Evolutionary conservation across 2,329 filamentous ascomycete genomes (phyloP), one percentile per base, ranked within the genome.

Genomic region (Bipolaris sorokiniana): DNA sequence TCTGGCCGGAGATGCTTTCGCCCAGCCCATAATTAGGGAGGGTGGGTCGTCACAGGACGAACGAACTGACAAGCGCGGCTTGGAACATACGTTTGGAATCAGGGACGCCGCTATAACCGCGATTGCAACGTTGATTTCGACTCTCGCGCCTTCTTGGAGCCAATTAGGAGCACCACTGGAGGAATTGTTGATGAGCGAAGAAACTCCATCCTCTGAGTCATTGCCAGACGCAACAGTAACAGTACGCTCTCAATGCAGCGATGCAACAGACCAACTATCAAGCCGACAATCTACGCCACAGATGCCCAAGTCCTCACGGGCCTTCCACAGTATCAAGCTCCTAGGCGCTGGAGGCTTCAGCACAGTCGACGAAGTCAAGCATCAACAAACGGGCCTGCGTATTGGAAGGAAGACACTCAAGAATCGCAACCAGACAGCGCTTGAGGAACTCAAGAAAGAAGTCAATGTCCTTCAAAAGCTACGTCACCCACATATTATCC

Each of bases 401-500:
- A 56, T 76, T 28, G 66, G 67, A 58, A 67, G 74, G 4, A 76
- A 76, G 68, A 76, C 74, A 48, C 71, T 76, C 34, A 76, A 75
- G 67, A 76, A 76, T 54, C 71, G 71, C 13, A 61, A 71, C 18
- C 64, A 56, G 18, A 69, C 68, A 5, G 73, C 71, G 3, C 56
- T 73, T 5, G 66, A 70, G 16, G 74, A 76, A 38, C 58, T 76
- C 7, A 69, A 64, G 58, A 73, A 75, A 59, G 75, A 76, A 58
- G 73, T 76, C 5, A 59, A 63, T 44, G 64, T 74, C 20, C 68
- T 77, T 2, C 71, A 76, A 62, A 75, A 76, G 54, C 70, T 77
- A 23, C 72, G 74, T 48, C 74, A 77, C 46, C 73, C 74, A 34
- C 74, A 77, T 54, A 67, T 76, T n/a, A 72, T 77, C 44, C 73